These are phyloP conservation scores for Solanum microdontum DNA, from an alignment of 257 asterid genomes.

Conservation along the genomic window DNA sequence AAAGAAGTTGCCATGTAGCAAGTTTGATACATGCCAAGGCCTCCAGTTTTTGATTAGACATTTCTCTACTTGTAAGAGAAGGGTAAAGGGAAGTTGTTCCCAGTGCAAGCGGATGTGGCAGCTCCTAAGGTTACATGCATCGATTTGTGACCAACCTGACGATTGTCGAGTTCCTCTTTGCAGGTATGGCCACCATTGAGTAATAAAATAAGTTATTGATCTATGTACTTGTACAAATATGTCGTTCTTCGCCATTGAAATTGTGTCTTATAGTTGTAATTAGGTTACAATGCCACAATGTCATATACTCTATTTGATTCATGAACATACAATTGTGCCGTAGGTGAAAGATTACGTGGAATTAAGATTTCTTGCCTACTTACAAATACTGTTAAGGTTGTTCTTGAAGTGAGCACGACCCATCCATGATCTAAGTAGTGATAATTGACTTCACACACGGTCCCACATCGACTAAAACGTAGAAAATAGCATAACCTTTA, in stretches of 20 bases:
- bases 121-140: slow-evolving; percentile 63
- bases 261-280: not conserved
- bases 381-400: not conserved
- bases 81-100: slow-evolving; percentile 66
- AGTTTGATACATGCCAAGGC: slow-evolving; percentile 71
- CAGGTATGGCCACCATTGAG: slow-evolving; percentile 36
- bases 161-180: slow-evolving; percentile 84
- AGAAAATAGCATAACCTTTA: not conserved
- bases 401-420: not conserved
- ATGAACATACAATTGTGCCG: not conserved
- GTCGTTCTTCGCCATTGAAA: not conserved
- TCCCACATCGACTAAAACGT: not conserved
- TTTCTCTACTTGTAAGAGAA: slow-evolving; percentile 57
- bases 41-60: slow-evolving; percentile 68
- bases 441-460: not conserved
- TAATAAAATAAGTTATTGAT: not conserved
- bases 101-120: slow-evolving; percentile 90
- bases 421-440: not conserved
- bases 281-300: too few species aligned
- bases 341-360: not conserved
- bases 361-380: not conserved
- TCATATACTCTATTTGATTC: too few species aligned
- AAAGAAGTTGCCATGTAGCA: slow-evolving; percentile 63
- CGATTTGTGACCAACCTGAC: slow-evolving; percentile 55
- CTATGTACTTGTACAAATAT: not conserved